Evolutionary conservation across 2,329 filamentous ascomycete genomes (phyloP), one percentile per base, ranked within the genome.

Genomic region (Cylindrodendrum hubeiense): DNA sequence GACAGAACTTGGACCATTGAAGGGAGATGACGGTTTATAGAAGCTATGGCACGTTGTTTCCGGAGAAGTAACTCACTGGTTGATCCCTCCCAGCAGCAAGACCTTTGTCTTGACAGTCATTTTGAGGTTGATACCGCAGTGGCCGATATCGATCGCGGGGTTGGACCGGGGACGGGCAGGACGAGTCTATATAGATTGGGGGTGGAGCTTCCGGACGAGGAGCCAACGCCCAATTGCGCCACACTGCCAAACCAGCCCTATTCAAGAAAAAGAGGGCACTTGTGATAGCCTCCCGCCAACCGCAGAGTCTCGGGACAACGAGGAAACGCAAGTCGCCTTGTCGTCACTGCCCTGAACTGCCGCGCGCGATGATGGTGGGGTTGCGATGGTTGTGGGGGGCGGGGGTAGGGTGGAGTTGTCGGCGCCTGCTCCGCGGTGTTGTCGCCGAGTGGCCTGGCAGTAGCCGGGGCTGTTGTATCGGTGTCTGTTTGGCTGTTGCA

Each of bases 21-120:
- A 13, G 5, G 37, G 15, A 6, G n/a, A 5, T 8, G 37, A n/a
- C 30, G 39, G 12, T 21, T 17, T 12, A 44, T 9, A 41, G 5
- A 13, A 47, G 12, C 24, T 19, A 52, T 37, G n/a, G 13, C 8
- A 7, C 15, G 26, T 13, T 28, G 12, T 12, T n/a, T 30, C n/a
- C 6, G 17, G 26, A 4, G 17, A 6, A 15, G 8, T 30, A 15
- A 74, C 79, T 66, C 71, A 83, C 82, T 79, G 79, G 46, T 79
- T 76, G 57, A 82, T 80, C 37, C 74, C 71, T 51, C 80, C 81
- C 19, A 83, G 73, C 28, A 79, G 74, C 21, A 83, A 73, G n/a
- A 83, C 77, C 69, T 80, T 82, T 19, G 74, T 71, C 49, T 75
- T 77, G 26, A 51, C 51, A 43, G 69, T 39, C 76, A 78, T 79